These are phyloP conservation scores for Globisporangium ultimum DNA, from an alignment of 352 stramenopile genomes.

Conservation along the genomic window DNA sequence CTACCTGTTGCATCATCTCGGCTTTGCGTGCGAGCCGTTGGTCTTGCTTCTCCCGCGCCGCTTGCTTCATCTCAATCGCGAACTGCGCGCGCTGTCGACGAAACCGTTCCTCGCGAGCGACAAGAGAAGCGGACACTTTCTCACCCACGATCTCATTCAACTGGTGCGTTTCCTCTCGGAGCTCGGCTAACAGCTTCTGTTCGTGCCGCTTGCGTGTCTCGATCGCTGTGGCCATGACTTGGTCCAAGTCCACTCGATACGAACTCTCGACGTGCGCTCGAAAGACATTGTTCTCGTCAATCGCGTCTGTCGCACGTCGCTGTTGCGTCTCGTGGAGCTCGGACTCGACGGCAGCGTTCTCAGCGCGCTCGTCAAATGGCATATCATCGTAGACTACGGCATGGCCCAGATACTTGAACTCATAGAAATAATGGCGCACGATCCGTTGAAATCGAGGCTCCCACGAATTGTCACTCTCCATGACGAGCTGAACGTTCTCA, in stretches of 20 bases:
- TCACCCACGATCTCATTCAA: conserved; percentile 23
- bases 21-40: conserved; percentile 2
- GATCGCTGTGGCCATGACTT: neutral
- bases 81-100: conserved; percentile 11
- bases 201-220: conserved; percentile 16
- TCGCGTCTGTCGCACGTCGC: conserved; percentile 28
- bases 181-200: conserved; percentile 8
- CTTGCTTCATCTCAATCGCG: conserved; percentile 17
- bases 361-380: conserved; percentile 1
- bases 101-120: neutral
- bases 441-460: conserved; percentile 48
- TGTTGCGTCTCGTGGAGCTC: conserved; percentile 22
- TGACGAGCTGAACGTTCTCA: conserved; percentile 22
- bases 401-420: conserved; percentile 69
- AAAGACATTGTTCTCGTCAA: conserved; percentile 33
- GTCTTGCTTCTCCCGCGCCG: conserved; percentile 5
- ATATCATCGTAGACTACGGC: conserved; percentile 32
- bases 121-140: neutral
- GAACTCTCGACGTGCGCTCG: conserved; percentile 23
- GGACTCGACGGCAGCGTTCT: conserved; percentile 15
- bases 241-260: conserved; percentile 25
- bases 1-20: neutral
- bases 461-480: conserved; percentile 33
- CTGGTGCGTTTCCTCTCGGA: conserved; percentile 20
- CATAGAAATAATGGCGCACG: conserved; percentile 64